Evolutionary conservation across 192 early-diverging fungal genomes (phyloP).

Genomic region (Backusella macrospora): DNA sequence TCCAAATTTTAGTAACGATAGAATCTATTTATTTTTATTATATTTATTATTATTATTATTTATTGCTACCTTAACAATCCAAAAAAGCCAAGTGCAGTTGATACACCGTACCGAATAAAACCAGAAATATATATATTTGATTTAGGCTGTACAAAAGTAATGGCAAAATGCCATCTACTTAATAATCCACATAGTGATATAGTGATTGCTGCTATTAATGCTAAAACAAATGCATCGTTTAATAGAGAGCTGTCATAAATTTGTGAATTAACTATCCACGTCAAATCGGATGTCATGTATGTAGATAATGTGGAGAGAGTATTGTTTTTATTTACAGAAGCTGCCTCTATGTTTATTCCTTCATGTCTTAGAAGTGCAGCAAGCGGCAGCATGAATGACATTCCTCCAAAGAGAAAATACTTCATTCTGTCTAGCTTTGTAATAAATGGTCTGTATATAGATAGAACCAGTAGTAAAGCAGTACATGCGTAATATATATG

Average conservation of each 20-base stretch:
- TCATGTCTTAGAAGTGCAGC: not conserved
- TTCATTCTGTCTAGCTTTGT: conserved; percentile 36
- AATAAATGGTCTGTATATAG: conserved; percentile 42
- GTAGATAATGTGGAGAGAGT: conserved; percentile 21
- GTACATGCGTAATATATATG: conserved; percentile 8
- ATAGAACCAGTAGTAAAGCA: conserved; percentile 10
- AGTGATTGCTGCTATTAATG: not conserved
- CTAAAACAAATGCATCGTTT: conserved; percentile 30
- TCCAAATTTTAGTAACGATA: not conserved
- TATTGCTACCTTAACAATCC: conserved; percentile 20
- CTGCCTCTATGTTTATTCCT: conserved; percentile 41
- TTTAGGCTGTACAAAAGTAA: conserved; percentile 11
- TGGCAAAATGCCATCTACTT: conserved; percentile 29
- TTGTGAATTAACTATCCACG: conserved; percentile 38
- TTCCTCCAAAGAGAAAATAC: conserved; percentile 17
- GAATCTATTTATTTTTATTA: not conserved
- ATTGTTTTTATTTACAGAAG: conserved; percentile 32
- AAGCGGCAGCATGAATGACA: conserved; percentile 45
- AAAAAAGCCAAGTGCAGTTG: conserved; percentile 5
- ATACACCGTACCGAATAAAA: conserved; percentile 29
- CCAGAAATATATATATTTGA: not conserved
- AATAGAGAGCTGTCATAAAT: conserved; percentile 38
- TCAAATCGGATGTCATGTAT: conserved; percentile 33
- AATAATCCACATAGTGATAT: conserved; percentile 12
- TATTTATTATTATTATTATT: not conserved